Percentiles rank a stretch among this genome's conserved stretches.
Evolutionary conservation across 140 eudicot species (phyloP).

Genomic region (Senecio squalidus): DNA sequence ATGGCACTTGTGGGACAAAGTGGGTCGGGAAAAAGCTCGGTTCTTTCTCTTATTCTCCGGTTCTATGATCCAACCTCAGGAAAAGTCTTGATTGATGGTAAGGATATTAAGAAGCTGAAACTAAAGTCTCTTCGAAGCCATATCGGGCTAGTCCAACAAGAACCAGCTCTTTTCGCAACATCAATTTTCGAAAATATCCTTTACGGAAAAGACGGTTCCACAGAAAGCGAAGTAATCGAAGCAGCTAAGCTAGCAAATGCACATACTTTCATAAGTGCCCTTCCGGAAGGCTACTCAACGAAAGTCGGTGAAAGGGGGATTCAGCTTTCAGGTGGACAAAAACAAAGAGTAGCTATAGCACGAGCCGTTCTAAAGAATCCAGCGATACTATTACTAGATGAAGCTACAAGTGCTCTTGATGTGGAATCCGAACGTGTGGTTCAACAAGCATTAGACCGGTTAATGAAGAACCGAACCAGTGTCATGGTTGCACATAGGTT

Average conservation of each 20-base stretch:
- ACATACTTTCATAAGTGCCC: constrained; percentile 77
- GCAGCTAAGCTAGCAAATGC: constrained; percentile 94
- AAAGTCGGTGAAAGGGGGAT: constrained; percentile 95
- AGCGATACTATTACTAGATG: constrained; percentile 72
- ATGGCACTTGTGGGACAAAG: constrained; percentile 98
- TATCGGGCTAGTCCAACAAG: constrained; percentile 96
- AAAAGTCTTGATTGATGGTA: constrained; percentile 84
- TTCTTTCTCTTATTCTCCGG: constrained; percentile 69
- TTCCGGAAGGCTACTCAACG: constrained; percentile 93
- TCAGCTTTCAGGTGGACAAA: constrained; percentile 95
- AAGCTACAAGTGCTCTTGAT: constrained; percentile 96
- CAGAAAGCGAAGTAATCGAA: constrained; percentile 80
- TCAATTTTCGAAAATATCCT: constrained; percentile 90
- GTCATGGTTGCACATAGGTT: constrained; percentile 89
- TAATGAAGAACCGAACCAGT: constrained; percentile 87
- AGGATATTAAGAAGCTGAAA: constrained; percentile 80
- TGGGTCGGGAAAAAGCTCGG: constrained; percentile 97
- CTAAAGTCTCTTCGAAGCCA: constrained; percentile 78
- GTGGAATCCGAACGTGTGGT: constrained; percentile 89
- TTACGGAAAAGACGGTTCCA: constrained; percentile 93
- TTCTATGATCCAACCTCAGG: constrained; percentile 93
- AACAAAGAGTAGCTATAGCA: constrained; percentile 96
- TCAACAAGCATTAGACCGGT: constrained; percentile 77
- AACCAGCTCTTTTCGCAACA: constrained; percentile 95
- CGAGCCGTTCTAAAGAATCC: constrained; percentile 92